Evolutionary conservation across 2,329 filamentous ascomycete genomes (phyloP), one percentile per base, ranked within the genome.

Genomic region (Colletotrichum liaoningense): DNA sequence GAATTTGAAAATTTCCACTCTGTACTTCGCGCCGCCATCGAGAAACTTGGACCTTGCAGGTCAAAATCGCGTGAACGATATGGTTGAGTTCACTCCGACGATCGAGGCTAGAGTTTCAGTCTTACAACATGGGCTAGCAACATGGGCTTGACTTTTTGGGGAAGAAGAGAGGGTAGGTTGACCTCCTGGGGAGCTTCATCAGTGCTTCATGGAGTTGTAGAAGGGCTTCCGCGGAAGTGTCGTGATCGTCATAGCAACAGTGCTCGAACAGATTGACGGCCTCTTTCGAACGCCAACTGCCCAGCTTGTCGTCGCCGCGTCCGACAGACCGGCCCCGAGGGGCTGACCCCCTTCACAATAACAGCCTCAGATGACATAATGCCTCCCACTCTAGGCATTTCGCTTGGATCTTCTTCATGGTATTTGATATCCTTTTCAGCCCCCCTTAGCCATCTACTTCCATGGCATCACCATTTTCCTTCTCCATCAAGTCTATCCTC

Each of bases 401-500:
- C 42, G 19, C 16, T 11, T n/a, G 60, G 16, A 16, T 14, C 42
- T 9, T 28, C 3, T 22, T 9, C 2, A 11, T 52, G n/a, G 12
- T 19, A 24, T 26, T 35, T 9, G 11, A 26, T 11, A 14, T 24
- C 5, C 8, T 2, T 54, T 14, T 26, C 8, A 12, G 1, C 2
- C 2, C 49, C 11, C 5, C 2, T 55, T 60, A 73, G 6, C 4
- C 35, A 75, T 84, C 83, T 65, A 84, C 74, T 64, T 84, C 81
- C 82, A 84, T 83, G 16, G 78, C 77, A 46, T 76, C 76, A 24
- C 75, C 72, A 11, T 73, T 75, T 54, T 77, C 78, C 66, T 80
- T 79, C 76, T 89, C 85, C 57, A 88, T 80, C 72, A 85, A 80
- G 28, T 85, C 82, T 71, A 94, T 89, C 76, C 86, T 86, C 72